Base-by-base conservation (phyloP, 129 eudicot species). In the Gnaphalium uliginosum region DNA sequence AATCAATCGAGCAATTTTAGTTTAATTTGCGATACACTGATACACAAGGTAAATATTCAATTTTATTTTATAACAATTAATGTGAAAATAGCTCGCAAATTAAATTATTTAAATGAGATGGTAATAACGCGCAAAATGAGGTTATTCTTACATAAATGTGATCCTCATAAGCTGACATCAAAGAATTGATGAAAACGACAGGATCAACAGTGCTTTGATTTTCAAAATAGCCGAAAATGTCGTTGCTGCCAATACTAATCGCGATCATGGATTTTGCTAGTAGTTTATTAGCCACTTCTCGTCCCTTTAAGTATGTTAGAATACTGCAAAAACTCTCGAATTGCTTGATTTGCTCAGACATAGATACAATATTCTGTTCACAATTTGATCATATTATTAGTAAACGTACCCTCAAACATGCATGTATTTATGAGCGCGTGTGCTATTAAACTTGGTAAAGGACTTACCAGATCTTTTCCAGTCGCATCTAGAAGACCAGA, bases 231-330 rank as follows among this genome's bases (percentile, higher is more conserved):
- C 66, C 82, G 15, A 84, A 77, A 60, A 82, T 76, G 83, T 87
- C 87, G 23, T 82, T 84, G 87, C 86, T 87, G 11, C 92, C 89
- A 4, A 74, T 27, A 25, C 86, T 82, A 41, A 87, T 79, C 24
- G 68, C 73, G 69, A 82, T 72, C 76, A 87, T 0, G 33, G 87
- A 82, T 68, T 77, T 82, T n/a, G 73, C 26, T 23, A 87, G 78
- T 8, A 81, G 14, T 9, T 25, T 26, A 0, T 82, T 72, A 18
- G 88, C 77, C 21, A 75, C 71, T 7, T 50, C 27, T 43, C 18
- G 62, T 25, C 90, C 90, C 41, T 68, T 65, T 23, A 70, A 8
- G 14, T 61, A 59, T 5, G 81, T 54, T 13, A 83, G 66, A 50
- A 79, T 80, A 24, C 51, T 35, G 19, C 62, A 72, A 11, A 83